Evolutionary conservation across 805 yeast genomes (phyloP).

Genomic region (Wickerhamomyces rabaulensis): DNA sequence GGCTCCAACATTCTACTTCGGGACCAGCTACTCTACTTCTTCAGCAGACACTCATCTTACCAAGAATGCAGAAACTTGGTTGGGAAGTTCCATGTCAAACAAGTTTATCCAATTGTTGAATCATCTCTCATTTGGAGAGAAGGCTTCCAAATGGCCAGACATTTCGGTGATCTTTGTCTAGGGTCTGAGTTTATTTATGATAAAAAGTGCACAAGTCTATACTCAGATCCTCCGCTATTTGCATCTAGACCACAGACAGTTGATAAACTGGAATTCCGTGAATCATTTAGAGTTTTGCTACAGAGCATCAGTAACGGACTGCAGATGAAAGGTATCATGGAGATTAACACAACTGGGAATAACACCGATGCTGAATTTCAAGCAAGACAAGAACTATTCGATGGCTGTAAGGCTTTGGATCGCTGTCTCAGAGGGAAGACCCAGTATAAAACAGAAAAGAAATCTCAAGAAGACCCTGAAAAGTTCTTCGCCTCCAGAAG

Average conservation of each 20-base stretch:
- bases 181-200: slow-evolving; percentile 8
- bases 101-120: slow-evolving; percentile 40
- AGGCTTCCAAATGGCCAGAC: slow-evolving; percentile 35
- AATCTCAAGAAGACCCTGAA: not conserved
- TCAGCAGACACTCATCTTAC: slow-evolving; percentile 45
- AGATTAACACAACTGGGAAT: not conserved
- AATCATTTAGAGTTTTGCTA: not conserved
- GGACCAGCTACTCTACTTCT: slow-evolving; percentile 31
- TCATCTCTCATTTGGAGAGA: slow-evolving; percentile 28
- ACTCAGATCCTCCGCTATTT: slow-evolving; percentile 3
- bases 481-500: not conserved
- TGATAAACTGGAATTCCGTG: slow-evolving; percentile 2
- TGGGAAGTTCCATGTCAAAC: slow-evolving; percentile 30
- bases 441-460: not conserved
- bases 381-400: not conserved
- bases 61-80: slow-evolving; percentile 34
- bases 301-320: not conserved
- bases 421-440: not conserved
- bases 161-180: slow-evolving; percentile 34
- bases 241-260: not conserved
- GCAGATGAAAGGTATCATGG: not conserved
- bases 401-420: not conserved
- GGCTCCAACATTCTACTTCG: slow-evolving; percentile 29
- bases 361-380: not conserved
- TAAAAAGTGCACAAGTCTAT: slow-evolving; percentile 1